Evolutionary conservation across 2,329 filamentous ascomycete species (phyloP).

Genomic region (Cladorrhinum sp.): DNA sequence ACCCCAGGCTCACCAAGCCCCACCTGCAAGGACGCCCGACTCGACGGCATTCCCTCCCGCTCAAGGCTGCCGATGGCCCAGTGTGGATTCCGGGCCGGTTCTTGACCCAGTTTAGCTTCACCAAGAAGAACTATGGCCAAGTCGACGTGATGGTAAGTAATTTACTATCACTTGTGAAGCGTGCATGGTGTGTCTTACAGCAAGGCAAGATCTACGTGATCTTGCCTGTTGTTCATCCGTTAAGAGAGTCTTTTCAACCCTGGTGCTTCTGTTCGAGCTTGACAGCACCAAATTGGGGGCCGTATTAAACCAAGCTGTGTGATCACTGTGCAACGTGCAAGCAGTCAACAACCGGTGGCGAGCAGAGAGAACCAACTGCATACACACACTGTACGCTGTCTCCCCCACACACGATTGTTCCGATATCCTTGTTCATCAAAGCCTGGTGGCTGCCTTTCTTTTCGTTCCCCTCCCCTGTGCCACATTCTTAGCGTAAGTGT

Average conservation of each 20-base stretch:
- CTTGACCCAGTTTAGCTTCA: not conserved
- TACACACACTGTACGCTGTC: slow-evolving; percentile 1
- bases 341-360: slow-evolving; percentile 19
- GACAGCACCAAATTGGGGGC: not conserved
- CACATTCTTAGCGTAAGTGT: too few relatives aligned
- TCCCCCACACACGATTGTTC: slow-evolving; percentile 2
- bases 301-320: not conserved
- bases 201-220: not conserved
- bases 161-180: not conserved
- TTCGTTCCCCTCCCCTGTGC: slow-evolving; percentile 37
- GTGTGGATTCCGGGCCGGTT: slow-evolving; percentile 11
- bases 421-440: slow-evolving; percentile 13
- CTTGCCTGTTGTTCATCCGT: not conserved
- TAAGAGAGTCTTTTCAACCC: not conserved
- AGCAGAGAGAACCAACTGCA: slow-evolving; percentile 22
- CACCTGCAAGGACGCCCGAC: not conserved
- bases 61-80: slow-evolving; percentile 15
- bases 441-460: slow-evolving; percentile 36
- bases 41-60: not conserved
- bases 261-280: not conserved
- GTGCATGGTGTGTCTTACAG: not conserved
- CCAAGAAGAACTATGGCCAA: not conserved
- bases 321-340: slow-evolving; percentile 17
- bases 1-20: slow-evolving; percentile 2
- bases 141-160: too few relatives aligned